These are phyloP conservation scores for Macrophomina phaseolina DNA, from an alignment of 2,329 filamentous ascomycete genomes.

Conservation along the genomic window DNA sequence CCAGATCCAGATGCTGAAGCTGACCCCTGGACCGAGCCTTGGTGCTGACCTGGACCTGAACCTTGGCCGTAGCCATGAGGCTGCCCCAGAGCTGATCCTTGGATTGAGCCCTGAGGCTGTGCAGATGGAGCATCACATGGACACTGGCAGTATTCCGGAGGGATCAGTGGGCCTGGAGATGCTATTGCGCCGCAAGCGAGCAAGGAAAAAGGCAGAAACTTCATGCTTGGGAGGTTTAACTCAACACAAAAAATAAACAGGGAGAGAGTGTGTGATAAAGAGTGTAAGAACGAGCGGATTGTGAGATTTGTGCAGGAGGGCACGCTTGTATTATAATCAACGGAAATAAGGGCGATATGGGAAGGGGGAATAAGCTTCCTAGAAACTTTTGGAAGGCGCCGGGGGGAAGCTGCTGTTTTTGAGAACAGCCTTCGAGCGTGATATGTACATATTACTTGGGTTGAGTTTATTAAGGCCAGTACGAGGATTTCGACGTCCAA, in stretches of 20 bases:
- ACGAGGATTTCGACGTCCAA: not conserved
- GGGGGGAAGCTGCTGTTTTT: not conserved
- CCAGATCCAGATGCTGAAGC: not conserved
- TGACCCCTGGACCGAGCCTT: not conserved
- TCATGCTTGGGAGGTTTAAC: not conserved
- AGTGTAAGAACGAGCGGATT: not conserved
- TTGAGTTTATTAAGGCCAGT: not conserved
- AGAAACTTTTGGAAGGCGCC: not conserved
- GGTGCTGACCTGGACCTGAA: not conserved
- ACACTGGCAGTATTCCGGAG: not conserved
- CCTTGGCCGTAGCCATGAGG: not conserved
- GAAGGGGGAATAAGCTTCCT: not conserved
- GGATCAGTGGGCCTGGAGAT: not conserved
- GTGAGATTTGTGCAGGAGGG: too few relatives aligned
- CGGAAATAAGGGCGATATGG: slow-evolving; percentile 1
- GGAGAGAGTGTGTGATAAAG: not conserved
- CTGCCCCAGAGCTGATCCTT: not conserved
- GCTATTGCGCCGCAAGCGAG: not conserved
- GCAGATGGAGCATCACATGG: not conserved
- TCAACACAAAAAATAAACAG: not conserved
- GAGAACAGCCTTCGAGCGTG: not conserved
- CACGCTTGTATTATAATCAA: not conserved
- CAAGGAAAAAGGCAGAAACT: not conserved
- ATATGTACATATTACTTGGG: not conserved
- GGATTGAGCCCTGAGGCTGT: not conserved